phyloP scores from a whole-genome alignment of 2,329 filamentous ascomycete genomes.

The Chrysosphaeria jannelii region DNA sequence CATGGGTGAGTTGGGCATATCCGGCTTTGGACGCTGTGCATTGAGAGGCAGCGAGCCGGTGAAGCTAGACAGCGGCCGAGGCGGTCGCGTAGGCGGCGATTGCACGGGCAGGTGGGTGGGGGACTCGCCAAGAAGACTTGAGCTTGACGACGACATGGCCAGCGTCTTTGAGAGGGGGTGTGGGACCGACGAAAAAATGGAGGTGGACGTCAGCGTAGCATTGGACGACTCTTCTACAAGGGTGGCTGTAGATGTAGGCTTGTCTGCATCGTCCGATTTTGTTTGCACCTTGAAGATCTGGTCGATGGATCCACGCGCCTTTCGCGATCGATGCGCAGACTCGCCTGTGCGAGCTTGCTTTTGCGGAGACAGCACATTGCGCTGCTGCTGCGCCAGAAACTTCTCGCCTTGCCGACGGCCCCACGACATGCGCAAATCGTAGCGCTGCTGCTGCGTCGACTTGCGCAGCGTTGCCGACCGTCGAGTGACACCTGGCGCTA shows the following conservation, averaged over 20 bases:
- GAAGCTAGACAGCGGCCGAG: constrained; percentile 23
- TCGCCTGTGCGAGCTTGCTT: constrained; percentile 1
- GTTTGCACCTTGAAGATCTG: constrained; percentile 35
- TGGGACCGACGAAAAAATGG: constrained; percentile 11
- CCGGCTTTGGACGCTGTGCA: constrained; percentile 15
- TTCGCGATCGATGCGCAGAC: constrained; percentile 1
- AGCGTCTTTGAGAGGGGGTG: constrained; percentile 71
- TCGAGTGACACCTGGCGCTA: too few species aligned
- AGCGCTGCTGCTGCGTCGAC: constrained; percentile 66
- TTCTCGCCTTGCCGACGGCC: constrained; percentile 26
- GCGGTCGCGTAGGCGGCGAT: constrained; percentile 16
- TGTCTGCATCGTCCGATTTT: constrained; percentile 31
- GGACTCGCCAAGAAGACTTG: constrained; percentile 45
- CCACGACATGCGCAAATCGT: constrained; percentile 35
- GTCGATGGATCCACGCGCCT: constrained; percentile 47
- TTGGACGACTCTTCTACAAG: background rate
- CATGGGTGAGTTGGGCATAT: constrained; percentile 35
- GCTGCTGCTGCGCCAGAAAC: constrained; percentile 17
- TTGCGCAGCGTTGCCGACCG: too few species aligned
- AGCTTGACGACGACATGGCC: constrained; percentile 62
- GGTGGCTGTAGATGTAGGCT: background rate
- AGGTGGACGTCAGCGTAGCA: background rate
- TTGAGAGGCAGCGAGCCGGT: constrained; percentile 49
- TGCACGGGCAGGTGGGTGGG: constrained; percentile 29
- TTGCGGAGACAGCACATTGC: constrained; percentile 13